Evolutionary conservation across 1,284 basidiomycete species (phyloP).

Genomic region (Fomitopsis palustris): DNA sequence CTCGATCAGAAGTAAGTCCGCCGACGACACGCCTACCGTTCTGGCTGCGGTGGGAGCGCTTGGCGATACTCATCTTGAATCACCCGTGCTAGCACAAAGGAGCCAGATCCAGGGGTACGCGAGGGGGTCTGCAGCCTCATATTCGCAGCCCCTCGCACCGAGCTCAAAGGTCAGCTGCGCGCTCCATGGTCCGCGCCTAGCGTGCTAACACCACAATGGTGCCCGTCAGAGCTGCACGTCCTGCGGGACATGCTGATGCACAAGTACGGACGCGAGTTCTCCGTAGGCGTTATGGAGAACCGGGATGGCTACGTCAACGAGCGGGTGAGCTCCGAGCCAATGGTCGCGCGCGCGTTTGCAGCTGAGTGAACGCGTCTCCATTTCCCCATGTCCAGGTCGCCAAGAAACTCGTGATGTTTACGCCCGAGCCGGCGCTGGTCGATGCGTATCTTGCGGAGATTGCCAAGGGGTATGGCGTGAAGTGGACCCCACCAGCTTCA

Average conservation of each 20-base stretch:
- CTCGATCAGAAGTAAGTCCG: conserved; percentile 76
- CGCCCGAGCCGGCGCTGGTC: conserved; percentile 74
- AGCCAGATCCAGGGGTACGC: conserved; percentile 79
- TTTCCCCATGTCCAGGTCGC: conserved; percentile 68
- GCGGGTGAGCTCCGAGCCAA: conserved; percentile 47
- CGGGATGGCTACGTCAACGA: conserved; percentile 75
- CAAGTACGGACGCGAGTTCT: conserved; percentile 87
- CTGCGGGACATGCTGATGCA: conserved; percentile 93
- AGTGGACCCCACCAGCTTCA: conserved; percentile 50
- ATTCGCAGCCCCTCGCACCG: conserved; percentile 87
- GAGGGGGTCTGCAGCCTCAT: conserved; percentile 83
- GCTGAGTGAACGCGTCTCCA: neutral
- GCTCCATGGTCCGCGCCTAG: neutral
- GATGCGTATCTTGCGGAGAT: conserved; percentile 89
- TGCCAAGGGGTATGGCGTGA: conserved; percentile 81
- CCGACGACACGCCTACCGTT: conserved; percentile 1
- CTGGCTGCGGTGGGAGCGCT: neutral
- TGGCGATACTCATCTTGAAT: conserved; percentile 5
- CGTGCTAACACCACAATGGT: neutral
- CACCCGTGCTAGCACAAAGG: conserved; percentile 51
- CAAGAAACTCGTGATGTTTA: conserved; percentile 67
- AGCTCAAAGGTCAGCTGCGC: conserved; percentile 69
- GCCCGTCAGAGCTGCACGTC: conserved; percentile 76
- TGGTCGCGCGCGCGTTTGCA: neutral
- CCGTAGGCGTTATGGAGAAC: conserved; percentile 80